A percentile compares a stretch with the other conserved stretches of the same genome.
Evolutionary conservation across 306 rosid species (phyloP).

Genomic region (Trichosanthes cucumerina): DNA sequence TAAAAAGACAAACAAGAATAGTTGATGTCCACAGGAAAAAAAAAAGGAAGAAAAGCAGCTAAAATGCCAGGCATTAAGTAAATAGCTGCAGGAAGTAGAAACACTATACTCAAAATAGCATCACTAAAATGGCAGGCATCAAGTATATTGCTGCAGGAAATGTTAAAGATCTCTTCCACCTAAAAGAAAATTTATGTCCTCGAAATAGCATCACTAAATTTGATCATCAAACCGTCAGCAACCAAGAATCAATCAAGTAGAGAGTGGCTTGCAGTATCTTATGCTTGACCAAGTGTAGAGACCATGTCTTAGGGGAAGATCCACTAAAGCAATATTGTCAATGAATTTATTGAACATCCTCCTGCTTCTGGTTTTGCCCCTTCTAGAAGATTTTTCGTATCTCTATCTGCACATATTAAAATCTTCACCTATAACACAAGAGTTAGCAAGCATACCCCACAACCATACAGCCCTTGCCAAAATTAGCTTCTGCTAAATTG

Average conservation of each 20-base stretch:
- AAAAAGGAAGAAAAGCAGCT: neutral
- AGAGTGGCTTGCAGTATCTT: neutral
- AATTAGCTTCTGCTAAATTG: neutral
- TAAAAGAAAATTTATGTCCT: neutral
- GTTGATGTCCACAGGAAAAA: neutral
- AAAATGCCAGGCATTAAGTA: neutral
- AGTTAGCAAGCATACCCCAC: neutral
- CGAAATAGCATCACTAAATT: neutral
- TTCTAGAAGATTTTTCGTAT: too few species aligned
- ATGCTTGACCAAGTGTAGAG: neutral
- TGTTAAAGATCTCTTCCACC: neutral
- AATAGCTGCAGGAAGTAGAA: neutral
- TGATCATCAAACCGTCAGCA: neutral
- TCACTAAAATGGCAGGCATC: neutral
- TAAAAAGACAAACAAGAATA: neutral
- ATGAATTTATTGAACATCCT: too few species aligned
- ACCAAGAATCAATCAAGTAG: neutral
- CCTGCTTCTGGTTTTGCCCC: too few species aligned
- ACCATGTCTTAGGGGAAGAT: neutral
- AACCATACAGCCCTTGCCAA: neutral
- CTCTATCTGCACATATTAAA: too few species aligned
- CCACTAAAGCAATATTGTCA: neutral
- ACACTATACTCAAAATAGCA: neutral
- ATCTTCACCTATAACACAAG: neutral
- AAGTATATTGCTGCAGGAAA: neutral